Base-by-base conservation (phyloP, 371 early-diverging fungal genomes). In the Rhizopus sp. region DNA sequence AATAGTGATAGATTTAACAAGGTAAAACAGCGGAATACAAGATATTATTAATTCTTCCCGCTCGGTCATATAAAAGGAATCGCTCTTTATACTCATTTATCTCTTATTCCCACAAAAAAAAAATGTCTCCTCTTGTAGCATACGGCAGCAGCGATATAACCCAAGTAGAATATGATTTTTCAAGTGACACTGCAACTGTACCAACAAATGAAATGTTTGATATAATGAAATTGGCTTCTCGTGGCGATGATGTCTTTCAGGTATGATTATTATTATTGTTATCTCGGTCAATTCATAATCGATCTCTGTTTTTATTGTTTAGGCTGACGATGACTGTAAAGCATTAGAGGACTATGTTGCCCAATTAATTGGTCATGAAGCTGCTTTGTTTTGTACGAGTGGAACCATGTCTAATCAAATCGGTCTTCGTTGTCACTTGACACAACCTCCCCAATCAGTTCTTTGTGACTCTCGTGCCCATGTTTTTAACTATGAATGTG, bases 341-440 rank as follows among this genome's bases (percentile, higher is more conserved):
- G 76, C 70, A 13, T 81, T 96, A 1, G 92, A 96, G 62, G 55
- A 67, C 2, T 72, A 75, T 50, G 83, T 91, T 0, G 89, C 93
- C 16, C 55, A 78, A 15, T 63, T 93, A n/a, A 75, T 89, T 35
- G 90, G 91, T 29, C 84, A 93, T 44, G 89, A 92, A 59, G 87
- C 88, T 0, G 93, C 88, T 12, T 70, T 96, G 30, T 96, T 93
- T 65, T 88, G 89, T 59, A 77, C 85, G 0, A 84, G 88, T 1
- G 93, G 91, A 3, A 95, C 94, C 3, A 87, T 95, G 85, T 68
- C 90, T 44, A 95, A 95, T 68, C 88, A 94, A 72, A 54, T 95
- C 10, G 94, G 86, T 12, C 75, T 93, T 44, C 85, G 94, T 29
- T 72, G 85, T 2, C 89, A 89, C 37, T 70, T 96, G 31, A 66